These are phyloP conservation scores for Eragrostis tef DNA, from an alignment of 202 grass and related monocot species.

Conservation along the genomic window DNA sequence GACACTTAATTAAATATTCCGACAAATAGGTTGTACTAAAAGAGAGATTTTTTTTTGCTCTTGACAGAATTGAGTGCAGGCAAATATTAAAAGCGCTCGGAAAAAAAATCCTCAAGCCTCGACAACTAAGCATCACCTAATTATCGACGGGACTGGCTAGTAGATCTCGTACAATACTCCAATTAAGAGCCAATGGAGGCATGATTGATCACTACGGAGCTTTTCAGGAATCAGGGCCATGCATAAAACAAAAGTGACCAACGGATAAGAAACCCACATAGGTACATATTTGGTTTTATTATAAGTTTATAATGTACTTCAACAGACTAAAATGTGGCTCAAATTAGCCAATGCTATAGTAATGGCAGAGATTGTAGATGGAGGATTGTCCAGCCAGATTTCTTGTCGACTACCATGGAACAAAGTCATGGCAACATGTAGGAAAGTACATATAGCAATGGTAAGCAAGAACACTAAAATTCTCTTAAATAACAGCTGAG, in stretches of 20 bases:
- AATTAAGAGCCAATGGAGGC: neutral
- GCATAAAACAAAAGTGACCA: constrained; percentile 32
- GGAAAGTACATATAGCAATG: too few relatives aligned
- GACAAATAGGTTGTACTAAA: neutral
- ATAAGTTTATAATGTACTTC: too few relatives aligned
- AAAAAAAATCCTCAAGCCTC: neutral
- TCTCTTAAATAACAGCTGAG: too few relatives aligned
- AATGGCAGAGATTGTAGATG: too few relatives aligned
- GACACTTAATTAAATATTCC: neutral
- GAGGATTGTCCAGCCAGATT: too few relatives aligned
- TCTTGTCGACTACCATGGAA: too few relatives aligned
- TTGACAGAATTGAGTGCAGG: neutral
- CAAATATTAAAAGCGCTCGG: neutral
- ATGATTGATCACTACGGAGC: neutral
- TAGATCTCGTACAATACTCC: neutral
- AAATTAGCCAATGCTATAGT: too few relatives aligned
- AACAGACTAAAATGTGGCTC: too few relatives aligned
- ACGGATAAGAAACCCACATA: neutral
- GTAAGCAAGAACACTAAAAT: too few relatives aligned
- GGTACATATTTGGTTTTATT: neutral
- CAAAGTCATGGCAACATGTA: too few relatives aligned
- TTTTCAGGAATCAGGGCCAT: neutral
- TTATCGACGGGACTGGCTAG: neutral
- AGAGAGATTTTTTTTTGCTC: neutral
- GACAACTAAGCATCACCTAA: neutral